A percentile compares a stretch with the other conserved stretches of the same genome.
These are phyloP conservation scores for Microbotryum intermedium DNA, from an alignment of 1,284 basidiomycete genomes.

Conservation along the genomic window DNA sequence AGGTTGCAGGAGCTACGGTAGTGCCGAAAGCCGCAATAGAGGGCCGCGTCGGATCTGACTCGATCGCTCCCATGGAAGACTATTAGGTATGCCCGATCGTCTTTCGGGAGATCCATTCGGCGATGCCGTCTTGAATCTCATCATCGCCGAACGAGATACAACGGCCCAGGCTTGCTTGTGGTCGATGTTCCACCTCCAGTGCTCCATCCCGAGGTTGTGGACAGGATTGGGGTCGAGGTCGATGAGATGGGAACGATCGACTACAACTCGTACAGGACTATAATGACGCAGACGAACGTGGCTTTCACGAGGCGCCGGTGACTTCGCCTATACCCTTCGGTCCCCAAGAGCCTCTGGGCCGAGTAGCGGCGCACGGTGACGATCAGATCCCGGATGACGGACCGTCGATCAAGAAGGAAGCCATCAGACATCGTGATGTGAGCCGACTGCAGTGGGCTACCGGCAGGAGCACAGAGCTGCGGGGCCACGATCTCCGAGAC, in stretches of 20 bases:
- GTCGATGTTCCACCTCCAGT: slow-evolving; percentile 4
- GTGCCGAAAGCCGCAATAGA: too few relatives aligned
- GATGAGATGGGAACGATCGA: slow-evolving; percentile 9
- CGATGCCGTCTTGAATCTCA: slow-evolving; percentile 24
- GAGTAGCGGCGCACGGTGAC: slow-evolving; percentile 6
- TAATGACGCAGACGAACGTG: slow-evolving; percentile 15
- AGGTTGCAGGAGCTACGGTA: too few relatives aligned
- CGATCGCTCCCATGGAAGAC: too few relatives aligned
- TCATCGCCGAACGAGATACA: slow-evolving; percentile 19
- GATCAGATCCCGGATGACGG: slow-evolving; percentile 31
- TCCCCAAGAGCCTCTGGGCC: slow-evolving; percentile 16
- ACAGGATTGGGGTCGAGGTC: slow-evolving; percentile 6
- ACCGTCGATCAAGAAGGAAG: slow-evolving; percentile 24
- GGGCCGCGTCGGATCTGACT: too few relatives aligned
- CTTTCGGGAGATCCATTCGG: slow-evolving; percentile 15
- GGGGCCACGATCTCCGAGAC: slow-evolving; percentile 26
- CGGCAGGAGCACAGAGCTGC: slow-evolving; percentile 16
- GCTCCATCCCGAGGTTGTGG: background rate
- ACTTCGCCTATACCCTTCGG: slow-evolving; percentile 1
- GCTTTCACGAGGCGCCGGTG: slow-evolving; percentile 26
- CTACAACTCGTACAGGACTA: slow-evolving; percentile 17
- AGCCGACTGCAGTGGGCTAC: slow-evolving; percentile 28
- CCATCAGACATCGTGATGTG: slow-evolving; percentile 18
- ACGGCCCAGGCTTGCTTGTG: slow-evolving; percentile 16
- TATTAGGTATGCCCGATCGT: too few relatives aligned